Evolutionary conservation across 495 filamentous ascomycete genomes (phyloP).

Genomic region (Trypethelium eluteriae): DNA sequence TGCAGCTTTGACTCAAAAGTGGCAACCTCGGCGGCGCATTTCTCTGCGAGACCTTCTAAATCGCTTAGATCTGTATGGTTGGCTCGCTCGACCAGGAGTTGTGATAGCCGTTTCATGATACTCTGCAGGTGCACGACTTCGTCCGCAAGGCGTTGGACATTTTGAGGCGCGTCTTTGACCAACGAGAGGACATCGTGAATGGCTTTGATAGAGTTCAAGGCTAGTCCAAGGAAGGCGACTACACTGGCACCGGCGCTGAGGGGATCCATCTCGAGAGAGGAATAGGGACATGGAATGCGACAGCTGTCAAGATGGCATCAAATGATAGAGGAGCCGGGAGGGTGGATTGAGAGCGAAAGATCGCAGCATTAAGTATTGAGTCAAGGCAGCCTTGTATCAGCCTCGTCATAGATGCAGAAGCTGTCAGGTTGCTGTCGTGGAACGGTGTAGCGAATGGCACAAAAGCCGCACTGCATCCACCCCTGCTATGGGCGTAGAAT

Average conservation of each 20-base stretch:
- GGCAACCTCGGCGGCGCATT: neutral
- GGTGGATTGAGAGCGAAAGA: too few relatives aligned
- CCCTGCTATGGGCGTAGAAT: too few relatives aligned
- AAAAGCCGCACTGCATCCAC: too few relatives aligned
- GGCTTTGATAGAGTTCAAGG: neutral
- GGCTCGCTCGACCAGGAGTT: neutral
- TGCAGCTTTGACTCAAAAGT: neutral
- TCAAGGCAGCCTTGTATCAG: too few relatives aligned
- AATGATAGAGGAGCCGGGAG: too few relatives aligned
- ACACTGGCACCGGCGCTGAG: neutral
- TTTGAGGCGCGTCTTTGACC: neutral
- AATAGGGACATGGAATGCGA: neutral
- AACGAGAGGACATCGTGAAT: slow-evolving; percentile 2
- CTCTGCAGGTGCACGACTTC: neutral
- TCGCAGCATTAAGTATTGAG: too few relatives aligned
- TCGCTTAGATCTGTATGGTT: neutral
- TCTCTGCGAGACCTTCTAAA: neutral
- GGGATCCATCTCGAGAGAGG: neutral
- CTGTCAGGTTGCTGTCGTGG: too few relatives aligned
- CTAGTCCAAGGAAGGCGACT: neutral
- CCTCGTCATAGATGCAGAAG: too few relatives aligned
- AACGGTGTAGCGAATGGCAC: too few relatives aligned
- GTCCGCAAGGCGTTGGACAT: neutral
- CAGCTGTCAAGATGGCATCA: too few relatives aligned
- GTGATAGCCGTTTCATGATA: neutral